Percentiles rank a stretch among this genome's conserved stretches.
Conservation (phyloP, 345 rosid species). For the Lepidium aucheri region DNA sequence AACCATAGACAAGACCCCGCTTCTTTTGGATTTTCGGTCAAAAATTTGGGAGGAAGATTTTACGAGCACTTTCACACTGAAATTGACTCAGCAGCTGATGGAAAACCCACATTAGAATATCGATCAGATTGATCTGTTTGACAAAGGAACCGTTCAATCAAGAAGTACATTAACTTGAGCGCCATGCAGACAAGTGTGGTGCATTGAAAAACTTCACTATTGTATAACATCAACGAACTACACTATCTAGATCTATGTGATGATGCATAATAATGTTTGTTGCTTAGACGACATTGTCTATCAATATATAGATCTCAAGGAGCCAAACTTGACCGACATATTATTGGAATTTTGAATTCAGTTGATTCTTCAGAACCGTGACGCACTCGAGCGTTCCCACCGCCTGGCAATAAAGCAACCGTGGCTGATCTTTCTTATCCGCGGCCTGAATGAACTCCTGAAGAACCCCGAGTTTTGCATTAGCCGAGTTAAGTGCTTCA, state of each 20-base stretch:
- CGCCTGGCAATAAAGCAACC: too few relatives aligned
- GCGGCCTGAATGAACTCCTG: too few relatives aligned
- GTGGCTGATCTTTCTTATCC: too few relatives aligned
- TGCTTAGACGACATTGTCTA: neutral
- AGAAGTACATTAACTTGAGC: neutral
- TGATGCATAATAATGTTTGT: neutral
- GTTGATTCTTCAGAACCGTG: too few relatives aligned
- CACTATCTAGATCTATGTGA: neutral
- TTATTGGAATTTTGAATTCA: too few relatives aligned
- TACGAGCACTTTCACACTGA: slow-evolving; percentile 59
- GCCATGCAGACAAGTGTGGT: neutral
- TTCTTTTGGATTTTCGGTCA: slow-evolving; percentile 81
- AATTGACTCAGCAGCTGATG: slow-evolving; percentile 73
- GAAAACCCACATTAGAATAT: slow-evolving; percentile 12
- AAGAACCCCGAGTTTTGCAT: too few relatives aligned
- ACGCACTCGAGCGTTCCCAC: too few relatives aligned
- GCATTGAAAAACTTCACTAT: neutral
- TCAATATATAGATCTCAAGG: neutral
- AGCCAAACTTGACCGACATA: neutral
- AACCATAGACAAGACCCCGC: slow-evolving; percentile 92
- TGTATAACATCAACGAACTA: neutral
- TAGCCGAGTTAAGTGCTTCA: too few relatives aligned
- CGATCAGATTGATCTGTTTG: neutral
- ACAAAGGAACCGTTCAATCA: slow-evolving; percentile 1
- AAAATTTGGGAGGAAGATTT: slow-evolving; percentile 72